Base-by-base conservation (phyloP, 305 asterid genomes). In the Ilex paraguariensis region DNA sequence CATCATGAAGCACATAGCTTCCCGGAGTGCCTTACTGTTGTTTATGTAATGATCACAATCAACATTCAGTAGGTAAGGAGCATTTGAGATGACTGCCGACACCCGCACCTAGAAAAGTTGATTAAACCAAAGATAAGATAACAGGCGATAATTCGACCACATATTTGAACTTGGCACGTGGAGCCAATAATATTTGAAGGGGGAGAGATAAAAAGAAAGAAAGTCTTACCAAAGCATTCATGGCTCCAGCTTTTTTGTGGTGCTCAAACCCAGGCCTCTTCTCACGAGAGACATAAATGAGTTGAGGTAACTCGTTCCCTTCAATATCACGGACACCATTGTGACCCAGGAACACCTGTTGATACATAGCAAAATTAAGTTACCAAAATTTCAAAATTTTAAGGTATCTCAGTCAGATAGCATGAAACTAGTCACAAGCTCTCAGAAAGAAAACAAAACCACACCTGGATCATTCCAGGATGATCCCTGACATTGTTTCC, bases 1-100 rank as follows among this genome's bases (percentile, higher is more conserved):
- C 98, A 92, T 92, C 96, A 92, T 82, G 86, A 92, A 92, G 82
- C 98, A 92, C 98, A 92, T 92, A 58, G 97, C 82, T 84, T 92
- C 98, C 65, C 96, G 80, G 14, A 92, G 86, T 62, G 98, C 98
- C 79, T 92, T 92, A 64, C 97, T 78, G 87, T 92, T 92, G 57
- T 92, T 92, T 75, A 92, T 85, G 59, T 92, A 92, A 80, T 92
- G 98, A 87, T 92, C 98, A 77, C 98, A 92, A 80, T 92, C 98
- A 42, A 92, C 98, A 70, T 92, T 92, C 61, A 92, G 96, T 13
- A 92, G 61, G 83, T 82, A 92, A 15, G 98, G 97, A 32, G 97
- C 97, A 61, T 92, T 92, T 40, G 98, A 85, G 72, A 89, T 89
- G 73, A 91, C 93, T 32, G 98, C 98, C 4, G 98, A 91, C 42